Percentiles rank a stretch among this genome's conserved stretches.
phyloP scores from a whole-genome alignment of 177 flowering plant species.

The Vitis hybrid region DNA sequence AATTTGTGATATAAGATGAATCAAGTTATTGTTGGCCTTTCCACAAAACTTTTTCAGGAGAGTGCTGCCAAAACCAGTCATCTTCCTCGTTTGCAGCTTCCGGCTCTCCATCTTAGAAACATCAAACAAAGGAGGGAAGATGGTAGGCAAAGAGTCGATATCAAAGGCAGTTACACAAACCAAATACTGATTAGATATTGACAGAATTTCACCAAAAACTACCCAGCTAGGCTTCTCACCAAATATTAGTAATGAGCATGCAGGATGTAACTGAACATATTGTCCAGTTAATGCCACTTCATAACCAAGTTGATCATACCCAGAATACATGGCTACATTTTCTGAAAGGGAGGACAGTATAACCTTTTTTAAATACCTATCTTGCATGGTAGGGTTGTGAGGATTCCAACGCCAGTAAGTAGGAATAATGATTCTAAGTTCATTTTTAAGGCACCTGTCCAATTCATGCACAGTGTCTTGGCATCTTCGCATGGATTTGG shows the following conservation, averaged over 20 bases:
- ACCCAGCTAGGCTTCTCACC: slow-evolving; percentile 84
- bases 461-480: slow-evolving; percentile 68
- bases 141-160: slow-evolving; percentile 43
- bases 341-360: slow-evolving; percentile 77
- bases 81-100: slow-evolving; percentile 43
- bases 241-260: slow-evolving; percentile 76
- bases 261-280: slow-evolving; percentile 78
- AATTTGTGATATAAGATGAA: slow-evolving; percentile 46
- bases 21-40: slow-evolving; percentile 46
- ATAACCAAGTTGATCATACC: slow-evolving; percentile 83
- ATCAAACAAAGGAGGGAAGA: slow-evolving; percentile 64
- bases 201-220: slow-evolving; percentile 76
- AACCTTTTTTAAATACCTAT: slow-evolving; percentile 48
- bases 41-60: slow-evolving; percentile 85
- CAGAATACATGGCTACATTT: slow-evolving; percentile 88
- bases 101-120: slow-evolving; percentile 38
- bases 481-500: slow-evolving; percentile 88
- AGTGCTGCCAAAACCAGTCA: slow-evolving; percentile 58
- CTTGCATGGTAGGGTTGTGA: slow-evolving; percentile 35
- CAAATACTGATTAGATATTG: slow-evolving; percentile 59
- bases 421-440: slow-evolving; percentile 60
- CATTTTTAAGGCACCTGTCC: slow-evolving; percentile 67
- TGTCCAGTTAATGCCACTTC: slow-evolving; percentile 79
- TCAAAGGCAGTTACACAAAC: slow-evolving; percentile 88
- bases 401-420: slow-evolving; percentile 81